Evolutionary conservation across 2,329 filamentous ascomycete species (phyloP).

Genomic region (Fusarium mexicanum): DNA sequence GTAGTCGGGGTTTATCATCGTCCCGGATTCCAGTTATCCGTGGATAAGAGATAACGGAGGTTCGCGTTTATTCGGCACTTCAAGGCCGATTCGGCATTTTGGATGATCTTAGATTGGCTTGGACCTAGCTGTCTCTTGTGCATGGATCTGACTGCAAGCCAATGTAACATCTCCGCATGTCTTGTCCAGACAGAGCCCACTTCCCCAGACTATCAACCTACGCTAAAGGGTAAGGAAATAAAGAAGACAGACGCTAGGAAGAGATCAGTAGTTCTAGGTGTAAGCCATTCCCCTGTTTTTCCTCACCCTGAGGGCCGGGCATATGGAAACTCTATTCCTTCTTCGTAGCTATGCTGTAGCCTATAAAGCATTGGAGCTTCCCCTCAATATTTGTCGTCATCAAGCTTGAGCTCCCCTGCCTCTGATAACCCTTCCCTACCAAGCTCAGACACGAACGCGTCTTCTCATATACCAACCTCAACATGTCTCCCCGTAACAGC

Average conservation of each 20-base stretch:
- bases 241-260: background rate
- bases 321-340: background rate
- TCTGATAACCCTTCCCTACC: background rate
- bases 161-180: background rate
- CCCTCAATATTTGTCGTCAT: background rate
- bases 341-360: background rate
- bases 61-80: background rate
- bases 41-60: background rate
- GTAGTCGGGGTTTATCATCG: background rate
- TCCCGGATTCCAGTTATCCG: background rate
- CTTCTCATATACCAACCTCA: background rate
- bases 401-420: background rate
- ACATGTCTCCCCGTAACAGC: slow-evolving; percentile 22
- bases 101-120: background rate
- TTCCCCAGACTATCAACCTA: background rate
- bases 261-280: background rate
- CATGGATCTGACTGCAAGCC: background rate
- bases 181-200: background rate
- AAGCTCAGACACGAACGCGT: background rate
- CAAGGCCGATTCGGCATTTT: background rate
- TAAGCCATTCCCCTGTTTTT: background rate
- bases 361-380: background rate
- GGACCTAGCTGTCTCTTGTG: background rate
- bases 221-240: background rate
- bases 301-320: background rate